A percentile compares a stretch with the other conserved stretches of the same genome.
Conservation (phyloP, 225 moss, liverwort and hornwort species). For the Marchantia polymorpha region DNA sequence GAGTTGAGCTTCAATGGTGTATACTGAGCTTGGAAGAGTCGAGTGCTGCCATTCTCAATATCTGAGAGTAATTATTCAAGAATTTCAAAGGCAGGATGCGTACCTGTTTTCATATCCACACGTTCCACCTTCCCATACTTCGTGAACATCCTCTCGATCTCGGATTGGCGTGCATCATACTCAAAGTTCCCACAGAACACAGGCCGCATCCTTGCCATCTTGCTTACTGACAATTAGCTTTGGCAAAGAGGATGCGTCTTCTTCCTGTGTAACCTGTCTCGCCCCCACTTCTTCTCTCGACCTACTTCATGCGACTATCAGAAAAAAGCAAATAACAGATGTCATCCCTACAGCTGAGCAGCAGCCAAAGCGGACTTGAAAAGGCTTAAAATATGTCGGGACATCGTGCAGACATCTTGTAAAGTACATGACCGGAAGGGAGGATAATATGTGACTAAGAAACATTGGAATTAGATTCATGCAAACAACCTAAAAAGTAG, state of each 20-base stretch:
- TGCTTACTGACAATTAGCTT: background rate
- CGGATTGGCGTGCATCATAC: conserved; percentile 94
- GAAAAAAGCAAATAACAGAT: background rate
- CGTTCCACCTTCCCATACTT: conserved; percentile 95
- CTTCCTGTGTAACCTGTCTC: conserved; percentile 7
- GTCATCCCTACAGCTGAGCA: background rate
- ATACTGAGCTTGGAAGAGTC: background rate
- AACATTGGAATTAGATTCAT: background rate
- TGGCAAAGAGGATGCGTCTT: background rate
- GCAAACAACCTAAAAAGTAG: background rate
- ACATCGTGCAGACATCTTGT: background rate
- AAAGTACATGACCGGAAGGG: background rate
- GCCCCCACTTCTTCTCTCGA: background rate
- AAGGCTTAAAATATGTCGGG: background rate
- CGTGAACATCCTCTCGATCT: conserved; percentile 92
- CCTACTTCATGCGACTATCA: background rate
- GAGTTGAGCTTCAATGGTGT: background rate
- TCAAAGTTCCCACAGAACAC: conserved; percentile 99
- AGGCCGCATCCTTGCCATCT: conserved; percentile 90
- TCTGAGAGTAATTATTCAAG: background rate
- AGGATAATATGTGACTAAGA: background rate
- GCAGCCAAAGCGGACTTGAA: background rate
- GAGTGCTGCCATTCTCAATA: background rate
- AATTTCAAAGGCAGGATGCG: conserved; percentile 25
- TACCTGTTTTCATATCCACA: conserved; percentile 99